Percentiles rank a stretch among this genome's conserved stretches.
Conservation (phyloP, 768 basidiomycete genomes). For the Pulveroboletus sp. region DNA sequence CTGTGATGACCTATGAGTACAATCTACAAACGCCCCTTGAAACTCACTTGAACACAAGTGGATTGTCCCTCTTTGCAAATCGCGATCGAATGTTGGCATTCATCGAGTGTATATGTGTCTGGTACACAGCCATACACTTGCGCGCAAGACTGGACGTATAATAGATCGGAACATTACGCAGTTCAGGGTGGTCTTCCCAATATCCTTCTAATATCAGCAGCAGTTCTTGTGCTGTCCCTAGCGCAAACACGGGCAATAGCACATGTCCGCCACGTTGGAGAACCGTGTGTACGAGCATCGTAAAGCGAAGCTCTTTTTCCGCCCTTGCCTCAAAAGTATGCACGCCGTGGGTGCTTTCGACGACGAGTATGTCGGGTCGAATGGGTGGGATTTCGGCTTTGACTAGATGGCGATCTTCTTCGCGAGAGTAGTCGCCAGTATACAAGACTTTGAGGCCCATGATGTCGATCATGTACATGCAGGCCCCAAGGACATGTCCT, state of each 20-base stretch:
- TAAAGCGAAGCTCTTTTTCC: slow-evolving; percentile 90
- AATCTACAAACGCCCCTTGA: background rate
- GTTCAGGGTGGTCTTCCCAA: slow-evolving; percentile 91
- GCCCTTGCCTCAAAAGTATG: slow-evolving; percentile 83
- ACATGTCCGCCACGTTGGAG: slow-evolving; percentile 90
- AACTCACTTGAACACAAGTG: slow-evolving; percentile 94
- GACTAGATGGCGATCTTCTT: slow-evolving; percentile 94
- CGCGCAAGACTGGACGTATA: slow-evolving; percentile 91
- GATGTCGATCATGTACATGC: slow-evolving; percentile 96
- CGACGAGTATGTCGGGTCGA: slow-evolving; percentile 90
- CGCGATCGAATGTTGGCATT: slow-evolving; percentile 85
- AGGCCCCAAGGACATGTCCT: slow-evolving; percentile 95
- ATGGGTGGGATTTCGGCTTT: slow-evolving; percentile 90
- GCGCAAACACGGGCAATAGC: slow-evolving; percentile 90
- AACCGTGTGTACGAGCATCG: slow-evolving; percentile 86
- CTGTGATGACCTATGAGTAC: slow-evolving; percentile 33
- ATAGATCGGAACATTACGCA: slow-evolving; percentile 90
- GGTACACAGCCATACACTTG: slow-evolving; percentile 97
- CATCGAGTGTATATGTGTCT: slow-evolving; percentile 97
- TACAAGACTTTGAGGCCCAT: slow-evolving; percentile 92
- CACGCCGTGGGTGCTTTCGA: slow-evolving; percentile 95
- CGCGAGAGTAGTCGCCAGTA: slow-evolving; percentile 96
- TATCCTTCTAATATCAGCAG: slow-evolving; percentile 93
- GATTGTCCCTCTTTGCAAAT: slow-evolving; percentile 93
- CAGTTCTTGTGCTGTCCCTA: slow-evolving; percentile 93